Evolutionary conservation across 2,329 filamentous ascomycete species (phyloP).

Genomic region (Nigrospora oryzae): DNA sequence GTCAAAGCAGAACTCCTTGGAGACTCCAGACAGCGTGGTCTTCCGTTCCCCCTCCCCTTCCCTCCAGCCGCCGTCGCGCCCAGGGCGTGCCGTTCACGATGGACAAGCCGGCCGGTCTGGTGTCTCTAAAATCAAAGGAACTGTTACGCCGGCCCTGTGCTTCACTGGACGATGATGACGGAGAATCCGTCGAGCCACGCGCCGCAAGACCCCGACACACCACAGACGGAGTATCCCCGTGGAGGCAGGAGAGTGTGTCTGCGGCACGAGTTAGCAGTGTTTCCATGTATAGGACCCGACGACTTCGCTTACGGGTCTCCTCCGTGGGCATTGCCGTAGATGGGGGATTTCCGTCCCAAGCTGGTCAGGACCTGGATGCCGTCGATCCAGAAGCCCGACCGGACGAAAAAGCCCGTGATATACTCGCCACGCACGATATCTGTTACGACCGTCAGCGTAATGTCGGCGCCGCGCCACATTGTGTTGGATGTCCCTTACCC

Average conservation of each 20-base stretch:
- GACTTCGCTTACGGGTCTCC: conserved; percentile 65
- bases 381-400: conserved; percentile 77
- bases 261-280: conserved; percentile 12
- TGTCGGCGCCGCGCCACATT: not conserved
- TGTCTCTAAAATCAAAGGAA: not conserved
- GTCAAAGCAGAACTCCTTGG: not conserved
- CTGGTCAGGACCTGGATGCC: conserved; percentile 86
- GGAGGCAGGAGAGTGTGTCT: conserved; percentile 87
- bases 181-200: conserved; percentile 81
- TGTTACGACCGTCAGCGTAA: conserved; percentile 19
- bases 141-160: not conserved
- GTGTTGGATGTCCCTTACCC: conserved; percentile 39
- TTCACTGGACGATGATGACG: conserved; percentile 65
- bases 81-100: no score
- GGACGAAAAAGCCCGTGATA: conserved; percentile 76
- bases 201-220: conserved; percentile 74
- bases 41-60: no score
- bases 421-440: conserved; percentile 81
- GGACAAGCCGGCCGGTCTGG: no score
- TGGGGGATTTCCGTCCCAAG: conserved; percentile 72
- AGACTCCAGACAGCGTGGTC: no score
- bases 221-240: conserved; percentile 79
- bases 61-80: no score
- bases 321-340: conserved; percentile 75
- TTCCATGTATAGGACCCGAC: conserved; percentile 13